Percentiles rank a stretch among this genome's conserved stretches.
Evolutionary conservation across 2,329 filamentous ascomycete genomes (phyloP).

Genomic region (Aspergillus viridinutans): DNA sequence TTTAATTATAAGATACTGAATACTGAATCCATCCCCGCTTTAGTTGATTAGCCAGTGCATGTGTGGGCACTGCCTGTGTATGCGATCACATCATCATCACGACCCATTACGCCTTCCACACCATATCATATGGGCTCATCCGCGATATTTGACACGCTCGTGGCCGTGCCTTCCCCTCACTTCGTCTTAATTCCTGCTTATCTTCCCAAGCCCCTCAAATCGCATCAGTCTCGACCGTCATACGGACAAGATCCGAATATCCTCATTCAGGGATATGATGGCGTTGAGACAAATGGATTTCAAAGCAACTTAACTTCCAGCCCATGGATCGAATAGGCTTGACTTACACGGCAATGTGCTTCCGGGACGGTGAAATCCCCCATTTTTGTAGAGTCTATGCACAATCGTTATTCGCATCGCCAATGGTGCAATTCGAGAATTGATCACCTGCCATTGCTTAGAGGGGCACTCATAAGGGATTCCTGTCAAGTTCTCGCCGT

Average conservation of each 20-base stretch:
- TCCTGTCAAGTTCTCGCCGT: not conserved
- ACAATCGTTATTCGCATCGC: not conserved
- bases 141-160: constrained; percentile 2
- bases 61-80: not conserved
- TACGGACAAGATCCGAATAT: constrained; percentile 6
- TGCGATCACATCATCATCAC: constrained; percentile 30
- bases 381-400: not conserved
- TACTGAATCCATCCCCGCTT: not conserved
- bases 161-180: constrained; percentile 1
- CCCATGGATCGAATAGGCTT: not conserved
- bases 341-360: not conserved
- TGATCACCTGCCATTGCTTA: not conserved
- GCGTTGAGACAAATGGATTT: constrained; percentile 6
- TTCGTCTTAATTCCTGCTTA: constrained; percentile 1
- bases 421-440: no score
- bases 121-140: not conserved
- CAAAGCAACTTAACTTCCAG: not conserved
- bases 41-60: not conserved
- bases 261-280: constrained; percentile 24
- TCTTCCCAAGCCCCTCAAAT: not conserved
- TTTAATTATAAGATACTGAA: not conserved
- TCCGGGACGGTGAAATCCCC: not conserved
- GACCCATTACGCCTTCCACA: constrained; percentile 25
- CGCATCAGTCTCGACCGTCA: not conserved
- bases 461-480: not conserved